Evolutionary conservation across 2,329 filamentous ascomycete species (phyloP).

Genomic region (Exophiala mesophila): DNA sequence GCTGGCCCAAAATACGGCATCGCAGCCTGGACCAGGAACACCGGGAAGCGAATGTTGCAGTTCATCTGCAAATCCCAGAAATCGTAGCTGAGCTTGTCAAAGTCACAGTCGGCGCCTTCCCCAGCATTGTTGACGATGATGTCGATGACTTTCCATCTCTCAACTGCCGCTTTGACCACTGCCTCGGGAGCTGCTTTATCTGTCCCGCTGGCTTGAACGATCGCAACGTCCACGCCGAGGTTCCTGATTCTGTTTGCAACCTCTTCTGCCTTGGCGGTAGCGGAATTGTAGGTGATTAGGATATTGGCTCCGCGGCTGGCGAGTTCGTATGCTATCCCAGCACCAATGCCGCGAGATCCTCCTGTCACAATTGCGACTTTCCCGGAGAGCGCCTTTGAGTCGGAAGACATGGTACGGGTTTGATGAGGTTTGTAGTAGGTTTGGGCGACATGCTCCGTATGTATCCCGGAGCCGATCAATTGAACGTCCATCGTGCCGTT

Average conservation of each 20-base stretch:
- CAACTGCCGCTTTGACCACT: background rate
- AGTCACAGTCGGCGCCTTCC: constrained; percentile 2
- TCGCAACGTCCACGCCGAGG: constrained; percentile 33
- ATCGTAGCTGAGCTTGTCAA: constrained; percentile 4
- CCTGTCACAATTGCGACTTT: constrained; percentile 45
- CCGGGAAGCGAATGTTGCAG: constrained; percentile 4
- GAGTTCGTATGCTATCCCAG: constrained; percentile 44
- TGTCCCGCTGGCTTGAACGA: constrained; percentile 43
- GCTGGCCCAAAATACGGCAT: constrained; percentile 12
- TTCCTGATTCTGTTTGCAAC: constrained; percentile 20
- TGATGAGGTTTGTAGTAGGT: no score
- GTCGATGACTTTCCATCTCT: constrained; percentile 1
- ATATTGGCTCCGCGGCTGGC: constrained; percentile 31
- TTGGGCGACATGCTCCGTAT: no score
- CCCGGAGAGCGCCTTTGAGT: no score
- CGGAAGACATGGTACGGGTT: no score
- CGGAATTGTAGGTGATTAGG: constrained; percentile 41
- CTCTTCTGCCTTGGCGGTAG: constrained; percentile 32
- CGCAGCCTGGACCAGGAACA: constrained; percentile 24
- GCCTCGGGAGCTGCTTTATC: constrained; percentile 4
- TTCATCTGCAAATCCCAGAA: constrained; percentile 1
- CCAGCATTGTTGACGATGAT: constrained; percentile 13
- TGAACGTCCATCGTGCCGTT: no score
- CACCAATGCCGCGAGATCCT: constrained; percentile 47
- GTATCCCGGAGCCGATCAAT: no score